Evolutionary conservation across 2,329 filamentous ascomycete genomes (phyloP).

Genomic region (Geoglossum cookeanum): DNA sequence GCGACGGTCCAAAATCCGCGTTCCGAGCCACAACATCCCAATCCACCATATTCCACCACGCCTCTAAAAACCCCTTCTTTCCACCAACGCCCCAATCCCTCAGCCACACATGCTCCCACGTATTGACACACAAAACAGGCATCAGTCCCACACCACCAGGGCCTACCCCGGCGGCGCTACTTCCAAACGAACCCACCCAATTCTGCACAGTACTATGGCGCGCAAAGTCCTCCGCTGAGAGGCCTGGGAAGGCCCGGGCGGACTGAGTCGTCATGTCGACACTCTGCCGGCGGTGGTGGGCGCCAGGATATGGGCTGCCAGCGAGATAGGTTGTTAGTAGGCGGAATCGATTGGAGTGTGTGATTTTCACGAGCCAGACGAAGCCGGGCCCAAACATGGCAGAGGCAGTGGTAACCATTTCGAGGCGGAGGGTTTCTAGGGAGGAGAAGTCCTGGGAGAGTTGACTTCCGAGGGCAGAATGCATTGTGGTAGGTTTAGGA

Average conservation of each 20-base stretch:
- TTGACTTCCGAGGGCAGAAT: constrained; percentile 32
- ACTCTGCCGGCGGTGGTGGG: constrained; percentile 55
- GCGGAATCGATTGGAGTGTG: constrained; percentile 28
- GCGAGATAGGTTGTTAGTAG: constrained; percentile 82
- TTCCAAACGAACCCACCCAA: constrained; percentile 6
- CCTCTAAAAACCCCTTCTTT: constrained; percentile 55
- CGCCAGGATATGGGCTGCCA: constrained; percentile 69
- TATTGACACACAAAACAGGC: constrained; percentile 79
- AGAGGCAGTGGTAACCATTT: constrained; percentile 62
- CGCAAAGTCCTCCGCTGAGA: constrained; percentile 18
- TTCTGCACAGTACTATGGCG: constrained; percentile 5
- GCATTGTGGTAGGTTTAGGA: constrained; percentile 31
- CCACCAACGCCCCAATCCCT: constrained; percentile 60
- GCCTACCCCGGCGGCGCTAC: constrained; percentile 16
- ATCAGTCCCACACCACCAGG: constrained; percentile 33
- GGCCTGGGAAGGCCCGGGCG: constrained; percentile 17
- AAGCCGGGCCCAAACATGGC: constrained; percentile 96
- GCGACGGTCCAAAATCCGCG: constrained; percentile 15
- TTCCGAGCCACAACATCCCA: constrained; percentile 47
- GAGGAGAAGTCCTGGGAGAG: constrained; percentile 61
- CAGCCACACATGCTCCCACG: constrained; percentile 90
- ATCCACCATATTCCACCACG: constrained; percentile 78
- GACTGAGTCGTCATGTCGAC: constrained; percentile 49
- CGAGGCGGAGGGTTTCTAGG: constrained; percentile 59
- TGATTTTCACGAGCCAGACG: constrained; percentile 70